Conservation (phyloP, 129 eudicot species). For the Centaurea solstitialis region DNA sequence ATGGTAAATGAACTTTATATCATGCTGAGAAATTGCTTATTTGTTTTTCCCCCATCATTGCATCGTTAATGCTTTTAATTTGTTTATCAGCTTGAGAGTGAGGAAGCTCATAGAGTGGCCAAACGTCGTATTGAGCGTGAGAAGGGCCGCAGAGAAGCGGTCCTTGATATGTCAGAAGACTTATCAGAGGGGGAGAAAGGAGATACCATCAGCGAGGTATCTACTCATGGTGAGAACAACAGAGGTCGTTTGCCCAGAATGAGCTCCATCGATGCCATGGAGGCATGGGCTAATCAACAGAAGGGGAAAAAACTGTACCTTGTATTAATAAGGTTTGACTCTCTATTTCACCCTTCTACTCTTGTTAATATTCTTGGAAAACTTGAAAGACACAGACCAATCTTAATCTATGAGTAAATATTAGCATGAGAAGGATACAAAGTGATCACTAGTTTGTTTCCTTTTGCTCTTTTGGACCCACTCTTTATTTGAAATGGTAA, state of each 20-base stretch:
- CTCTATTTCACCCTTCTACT: neutral
- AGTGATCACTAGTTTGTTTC: neutral
- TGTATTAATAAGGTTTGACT: slow-evolving; percentile 69
- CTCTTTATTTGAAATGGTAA: neutral
- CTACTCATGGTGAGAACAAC: slow-evolving; percentile 75
- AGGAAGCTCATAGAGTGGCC: slow-evolving; percentile 75
- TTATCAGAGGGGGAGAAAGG: slow-evolving; percentile 98
- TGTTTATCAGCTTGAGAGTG: slow-evolving; percentile 76
- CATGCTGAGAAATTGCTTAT: slow-evolving; percentile 2
- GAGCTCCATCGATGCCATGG: slow-evolving; percentile 83
- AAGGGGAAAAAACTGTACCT: slow-evolving; percentile 90
- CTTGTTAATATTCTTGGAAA: neutral
- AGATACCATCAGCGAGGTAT: slow-evolving; percentile 55
- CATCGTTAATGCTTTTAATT: neutral
- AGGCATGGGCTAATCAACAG: slow-evolving; percentile 87
- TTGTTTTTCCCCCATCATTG: neutral
- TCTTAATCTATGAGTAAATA: neutral
- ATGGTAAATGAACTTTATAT: neutral
- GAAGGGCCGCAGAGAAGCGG: slow-evolving; percentile 93
- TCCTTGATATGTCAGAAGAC: slow-evolving; percentile 99
- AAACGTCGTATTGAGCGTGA: slow-evolving; percentile 94
- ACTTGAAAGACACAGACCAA: neutral
- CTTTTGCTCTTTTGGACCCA: neutral
- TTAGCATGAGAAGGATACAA: neutral
- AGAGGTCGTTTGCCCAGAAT: slow-evolving; percentile 89